A percentile compares a stretch with the other conserved stretches of the same genome.
Conservation (phyloP, 2,329 filamentous ascomycete genomes). For the Exophiala spinifera region DNA sequence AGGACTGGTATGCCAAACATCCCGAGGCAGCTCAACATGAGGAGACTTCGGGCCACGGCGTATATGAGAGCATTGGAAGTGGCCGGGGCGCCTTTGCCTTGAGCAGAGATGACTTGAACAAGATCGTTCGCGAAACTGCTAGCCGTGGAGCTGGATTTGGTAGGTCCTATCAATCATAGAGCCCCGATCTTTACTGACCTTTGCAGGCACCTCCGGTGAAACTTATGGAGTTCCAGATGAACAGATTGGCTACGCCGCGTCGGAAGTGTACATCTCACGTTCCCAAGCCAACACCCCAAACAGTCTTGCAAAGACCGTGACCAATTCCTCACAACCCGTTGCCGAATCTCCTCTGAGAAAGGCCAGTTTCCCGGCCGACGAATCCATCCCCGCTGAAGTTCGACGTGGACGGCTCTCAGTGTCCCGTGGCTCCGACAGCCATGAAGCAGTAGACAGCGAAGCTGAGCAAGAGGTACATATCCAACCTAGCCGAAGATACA, state of each 20-base stretch:
- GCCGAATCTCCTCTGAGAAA: slow-evolving; percentile 53
- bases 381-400: slow-evolving; percentile 26
- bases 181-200: slow-evolving; percentile 22
- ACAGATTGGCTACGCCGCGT: slow-evolving; percentile 83
- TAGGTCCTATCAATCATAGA: too few species aligned
- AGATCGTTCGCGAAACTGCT: slow-evolving; percentile 73
- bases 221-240: slow-evolving; percentile 77
- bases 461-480: slow-evolving; percentile 70
- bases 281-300: slow-evolving; percentile 64
- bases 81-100: slow-evolving; percentile 73
- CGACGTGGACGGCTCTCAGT: slow-evolving; percentile 26
- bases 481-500: slow-evolving; percentile 51
- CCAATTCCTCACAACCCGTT: slow-evolving; percentile 46
- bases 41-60: slow-evolving; percentile 56
- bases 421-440: slow-evolving; percentile 22
- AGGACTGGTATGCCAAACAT: slow-evolving; percentile 89
- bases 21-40: slow-evolving; percentile 74
- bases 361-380: slow-evolving; percentile 46
- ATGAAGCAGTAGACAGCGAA: slow-evolving; percentile 43
- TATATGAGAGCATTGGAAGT: slow-evolving; percentile 58
- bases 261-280: slow-evolving; percentile 77
- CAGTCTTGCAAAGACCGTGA: slow-evolving; percentile 40
- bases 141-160: slow-evolving; percentile 51
- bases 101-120: slow-evolving; percentile 86
- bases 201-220: slow-evolving; percentile 61